Conservation (phyloP, 2,329 filamentous ascomycete genomes). For the Xenoacremonium recifei region DNA sequence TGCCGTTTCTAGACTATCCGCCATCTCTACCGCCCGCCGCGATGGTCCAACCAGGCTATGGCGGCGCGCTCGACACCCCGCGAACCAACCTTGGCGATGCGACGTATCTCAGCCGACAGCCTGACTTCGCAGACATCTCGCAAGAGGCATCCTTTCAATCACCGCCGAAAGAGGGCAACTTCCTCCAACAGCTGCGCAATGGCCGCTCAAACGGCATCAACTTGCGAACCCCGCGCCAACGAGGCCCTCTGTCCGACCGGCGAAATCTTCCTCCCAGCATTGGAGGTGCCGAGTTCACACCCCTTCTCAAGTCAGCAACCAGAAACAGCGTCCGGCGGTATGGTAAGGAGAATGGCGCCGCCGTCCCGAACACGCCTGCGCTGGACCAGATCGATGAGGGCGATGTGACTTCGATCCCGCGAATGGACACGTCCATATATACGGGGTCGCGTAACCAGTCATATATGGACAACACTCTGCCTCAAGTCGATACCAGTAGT, state of each 20-base stretch:
- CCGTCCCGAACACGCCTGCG: slow-evolving; percentile 66
- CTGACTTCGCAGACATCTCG: slow-evolving; percentile 75
- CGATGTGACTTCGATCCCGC: slow-evolving; percentile 72
- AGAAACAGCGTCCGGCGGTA: slow-evolving; percentile 66
- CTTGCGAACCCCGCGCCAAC: slow-evolving; percentile 70
- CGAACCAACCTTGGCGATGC: slow-evolving; percentile 81
- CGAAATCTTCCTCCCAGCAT: slow-evolving; percentile 67
- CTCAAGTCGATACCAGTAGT: slow-evolving; percentile 76
- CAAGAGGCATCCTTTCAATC: slow-evolving; percentile 86
- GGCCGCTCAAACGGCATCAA: slow-evolving; percentile 55
- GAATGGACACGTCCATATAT: slow-evolving; percentile 70
- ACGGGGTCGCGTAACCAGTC: slow-evolving; percentile 64
- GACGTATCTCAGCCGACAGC: slow-evolving; percentile 70
- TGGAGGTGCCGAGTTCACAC: slow-evolving; percentile 82
- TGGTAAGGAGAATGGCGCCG: slow-evolving; percentile 61
- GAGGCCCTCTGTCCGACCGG: slow-evolving; percentile 68
- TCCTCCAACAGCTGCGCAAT: slow-evolving; percentile 73
- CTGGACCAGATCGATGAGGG: slow-evolving; percentile 65
- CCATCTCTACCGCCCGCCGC: slow-evolving; percentile 15
- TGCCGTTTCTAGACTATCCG: slow-evolving; percentile 16
- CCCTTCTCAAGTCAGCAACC: slow-evolving; percentile 80
- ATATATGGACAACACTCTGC: slow-evolving; percentile 68
- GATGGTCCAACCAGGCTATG: slow-evolving; percentile 65
- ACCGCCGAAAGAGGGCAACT: slow-evolving; percentile 65
- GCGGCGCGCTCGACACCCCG: slow-evolving; percentile 74